A percentile compares a stretch with the other conserved stretches of the same genome.
Evolutionary conservation across 495 filamentous ascomycete species (phyloP).

Genomic region (Podospora conica): DNA sequence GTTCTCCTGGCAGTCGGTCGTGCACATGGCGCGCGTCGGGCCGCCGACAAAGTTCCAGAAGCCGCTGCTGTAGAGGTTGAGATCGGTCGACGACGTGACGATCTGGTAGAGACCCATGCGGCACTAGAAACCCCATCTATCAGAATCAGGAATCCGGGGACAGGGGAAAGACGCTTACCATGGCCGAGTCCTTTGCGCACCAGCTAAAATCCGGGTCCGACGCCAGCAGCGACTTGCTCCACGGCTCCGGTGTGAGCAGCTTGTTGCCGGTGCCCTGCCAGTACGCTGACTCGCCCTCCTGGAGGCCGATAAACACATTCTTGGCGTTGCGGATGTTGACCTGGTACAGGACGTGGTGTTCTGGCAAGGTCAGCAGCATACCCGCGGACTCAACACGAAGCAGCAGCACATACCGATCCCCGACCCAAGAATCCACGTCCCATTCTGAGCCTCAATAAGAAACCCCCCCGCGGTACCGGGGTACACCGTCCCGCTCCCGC

Average conservation of each 20-base stretch:
- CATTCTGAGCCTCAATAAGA: slow-evolving; percentile 15
- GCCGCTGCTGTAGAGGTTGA: slow-evolving; percentile 44
- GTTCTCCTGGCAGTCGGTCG: slow-evolving; percentile 41
- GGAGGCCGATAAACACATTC: slow-evolving; percentile 41
- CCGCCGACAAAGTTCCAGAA: slow-evolving; percentile 50
- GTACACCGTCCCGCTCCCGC: not conserved
- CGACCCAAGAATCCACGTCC: slow-evolving; percentile 20
- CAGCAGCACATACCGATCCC: slow-evolving; percentile 10
- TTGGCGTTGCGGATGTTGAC: slow-evolving; percentile 43
- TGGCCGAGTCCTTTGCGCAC: slow-evolving; percentile 34
- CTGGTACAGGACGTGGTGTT: slow-evolving; percentile 45
- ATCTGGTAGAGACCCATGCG: slow-evolving; percentile 43
- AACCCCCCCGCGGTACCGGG: slow-evolving; percentile 10
- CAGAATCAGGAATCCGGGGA: not conserved
- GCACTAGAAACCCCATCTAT: slow-evolving; percentile 21
- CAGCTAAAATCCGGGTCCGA: slow-evolving; percentile 45
- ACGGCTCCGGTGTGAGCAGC: slow-evolving; percentile 40
- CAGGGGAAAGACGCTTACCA: not conserved
- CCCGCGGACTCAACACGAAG: not conserved
- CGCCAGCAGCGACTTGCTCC: slow-evolving; percentile 25
- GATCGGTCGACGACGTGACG: slow-evolving; percentile 33
- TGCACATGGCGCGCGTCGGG: slow-evolving; percentile 22
- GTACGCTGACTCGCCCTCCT: slow-evolving; percentile 45
- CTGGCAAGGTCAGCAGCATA: slow-evolving; percentile 5
- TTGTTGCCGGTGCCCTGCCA: slow-evolving; percentile 39